Evolutionary conservation across 129 eudicot genomes (phyloP).

Genomic region (Centaurea solstitialis): DNA sequence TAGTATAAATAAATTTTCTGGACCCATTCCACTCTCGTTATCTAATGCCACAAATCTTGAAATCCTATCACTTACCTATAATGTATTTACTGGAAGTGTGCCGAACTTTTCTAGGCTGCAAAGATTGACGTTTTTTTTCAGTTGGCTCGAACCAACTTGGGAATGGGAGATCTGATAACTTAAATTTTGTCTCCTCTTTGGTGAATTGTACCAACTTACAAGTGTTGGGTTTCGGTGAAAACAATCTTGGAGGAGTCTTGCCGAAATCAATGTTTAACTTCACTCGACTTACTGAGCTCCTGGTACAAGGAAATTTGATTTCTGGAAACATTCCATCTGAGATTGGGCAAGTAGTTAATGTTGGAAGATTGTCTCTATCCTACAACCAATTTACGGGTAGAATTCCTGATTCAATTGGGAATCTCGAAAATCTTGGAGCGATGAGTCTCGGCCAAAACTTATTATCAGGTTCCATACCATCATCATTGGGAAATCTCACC

Average conservation of each 20-base stretch:
- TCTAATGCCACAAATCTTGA: background rate
- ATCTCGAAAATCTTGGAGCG: no score
- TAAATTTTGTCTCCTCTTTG: background rate
- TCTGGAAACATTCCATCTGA: constrained; percentile 16
- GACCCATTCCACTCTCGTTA: constrained; percentile 3
- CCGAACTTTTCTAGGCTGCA: background rate
- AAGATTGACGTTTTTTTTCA: background rate
- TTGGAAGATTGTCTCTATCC: no score
- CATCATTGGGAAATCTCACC: no score
- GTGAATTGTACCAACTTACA: background rate
- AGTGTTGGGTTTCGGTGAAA: background rate
- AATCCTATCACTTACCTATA: background rate
- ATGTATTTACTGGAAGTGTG: constrained; percentile 1
- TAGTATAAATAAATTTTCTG: background rate
- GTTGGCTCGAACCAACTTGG: background rate
- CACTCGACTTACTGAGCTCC: background rate
- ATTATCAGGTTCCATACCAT: no score
- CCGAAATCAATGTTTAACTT: constrained; percentile 11
- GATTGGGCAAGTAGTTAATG: background rate
- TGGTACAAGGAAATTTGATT: background rate
- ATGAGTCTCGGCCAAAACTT: no score
- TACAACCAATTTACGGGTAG: no score
- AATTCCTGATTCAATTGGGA: no score
- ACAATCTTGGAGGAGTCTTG: constrained; percentile 17
- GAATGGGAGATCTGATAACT: background rate